A percentile compares a stretch with the other conserved stretches of the same genome.
Conservation (phyloP, 805 yeast species). For the Middelhovenomyces tepae region DNA sequence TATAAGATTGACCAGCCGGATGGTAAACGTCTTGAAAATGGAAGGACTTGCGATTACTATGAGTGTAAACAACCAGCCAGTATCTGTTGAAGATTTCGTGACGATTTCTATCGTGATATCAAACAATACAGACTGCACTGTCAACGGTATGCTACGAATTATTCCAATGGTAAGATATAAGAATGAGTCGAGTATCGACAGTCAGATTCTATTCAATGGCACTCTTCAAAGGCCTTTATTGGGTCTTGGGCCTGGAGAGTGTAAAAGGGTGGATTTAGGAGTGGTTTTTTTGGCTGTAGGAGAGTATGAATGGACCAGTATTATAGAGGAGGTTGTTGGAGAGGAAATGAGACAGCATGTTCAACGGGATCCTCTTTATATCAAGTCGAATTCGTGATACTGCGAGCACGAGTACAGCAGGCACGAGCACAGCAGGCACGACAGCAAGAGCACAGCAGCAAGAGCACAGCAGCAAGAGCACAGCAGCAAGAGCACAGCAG, state of each 20-base stretch:
- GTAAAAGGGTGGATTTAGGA: constrained; percentile 39
- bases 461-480: too few species aligned
- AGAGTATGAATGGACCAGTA: constrained; percentile 70
- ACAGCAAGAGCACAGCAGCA: too few species aligned
- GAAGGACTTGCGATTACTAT: constrained; percentile 28
- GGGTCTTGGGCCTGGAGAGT: constrained; percentile 36
- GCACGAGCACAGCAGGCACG: too few species aligned
- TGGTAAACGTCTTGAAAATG: constrained; percentile 43
- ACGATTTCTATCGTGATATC: too few species aligned
- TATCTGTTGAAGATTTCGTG: too few species aligned
- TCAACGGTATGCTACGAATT: constrained; percentile 54
- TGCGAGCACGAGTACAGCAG: too few species aligned
- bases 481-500: too few species aligned
- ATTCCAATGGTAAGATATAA: constrained; percentile 31
- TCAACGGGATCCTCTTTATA: constrained; percentile 16
- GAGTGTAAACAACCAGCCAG: too few species aligned
- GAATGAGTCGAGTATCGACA: constrained; percentile 33
- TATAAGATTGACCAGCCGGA: constrained; percentile 49
- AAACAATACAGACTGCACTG: constrained; percentile 36
- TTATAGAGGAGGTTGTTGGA: constrained; percentile 37
- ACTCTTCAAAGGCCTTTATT: constrained; percentile 48
- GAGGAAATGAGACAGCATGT: constrained; percentile 16
- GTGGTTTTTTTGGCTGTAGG: constrained; percentile 67
- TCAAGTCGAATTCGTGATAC: too few species aligned
- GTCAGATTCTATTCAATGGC: constrained; percentile 64